Evolutionary conservation across 140 eudicot species (phyloP), one percentile per base, ranked within the genome.

Genomic region (Cichorium intybus): DNA sequence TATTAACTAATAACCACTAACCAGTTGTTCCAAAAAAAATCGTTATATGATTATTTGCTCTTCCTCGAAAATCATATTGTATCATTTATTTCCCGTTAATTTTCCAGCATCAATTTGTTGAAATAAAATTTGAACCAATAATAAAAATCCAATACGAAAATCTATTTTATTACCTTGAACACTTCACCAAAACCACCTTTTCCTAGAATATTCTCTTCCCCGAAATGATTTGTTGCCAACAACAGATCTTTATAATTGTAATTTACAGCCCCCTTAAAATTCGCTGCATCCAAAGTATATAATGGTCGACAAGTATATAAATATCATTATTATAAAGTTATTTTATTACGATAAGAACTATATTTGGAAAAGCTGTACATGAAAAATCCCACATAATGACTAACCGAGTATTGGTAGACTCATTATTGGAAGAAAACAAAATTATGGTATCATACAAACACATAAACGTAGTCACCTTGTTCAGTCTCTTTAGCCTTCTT

Each of bases 101-200:
- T n/a, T n/a, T n/a, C n/a, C n/a, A 35, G 10, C 12, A 27, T 27
- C 1, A 4, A 27, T 27, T 4, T 27, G 31, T 27, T 27, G 31
- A 27, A 27, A 27, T 6, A 5, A 27, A 4, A 27, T 27, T 27
- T 5, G 5, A 27, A 27, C 5, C 31, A 27, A 27, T 27, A 27
- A 27, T 7, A 10, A 7, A 1, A 35, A 7, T 27, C 31, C 4
- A 2, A 27, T 2, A 27, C 6, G 31, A 27, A 27, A 27, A 27
- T 27, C 31, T 14, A 26, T 24, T 41, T 17, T 35, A 10, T 65
- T 66, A 86, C 95, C 89, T 82, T 86, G 76, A 62, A 86, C 6
- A 86, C 95, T 59, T 79, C 89, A 27, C 95, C 95, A 47, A 77
- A 86, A 41, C 95, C 86, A 46, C 95, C 95, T 75, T 64, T 87